Conservation (phyloP, 1,139 yeast species). For the Torulaspora globosa region DNA sequence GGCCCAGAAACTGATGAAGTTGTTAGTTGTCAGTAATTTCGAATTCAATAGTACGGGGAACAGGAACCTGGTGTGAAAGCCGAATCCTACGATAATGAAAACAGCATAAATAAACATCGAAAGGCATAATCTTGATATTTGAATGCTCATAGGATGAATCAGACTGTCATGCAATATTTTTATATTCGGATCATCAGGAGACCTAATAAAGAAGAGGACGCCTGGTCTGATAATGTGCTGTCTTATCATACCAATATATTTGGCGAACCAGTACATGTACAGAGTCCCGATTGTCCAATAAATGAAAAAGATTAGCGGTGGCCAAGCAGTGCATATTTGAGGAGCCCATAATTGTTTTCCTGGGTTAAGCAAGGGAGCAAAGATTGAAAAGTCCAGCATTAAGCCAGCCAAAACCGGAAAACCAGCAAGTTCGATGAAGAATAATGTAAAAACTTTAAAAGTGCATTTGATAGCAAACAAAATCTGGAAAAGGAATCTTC, state of each 20-base stretch:
- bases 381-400: slow-evolving; percentile 59
- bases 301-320: slow-evolving; percentile 28
- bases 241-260: slow-evolving; percentile 81
- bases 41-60: slow-evolving; percentile 32
- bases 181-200: slow-evolving; percentile 91
- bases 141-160: slow-evolving; percentile 67
- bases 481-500: slow-evolving; percentile 47
- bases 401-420: slow-evolving; percentile 89
- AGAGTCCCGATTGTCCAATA: slow-evolving; percentile 79
- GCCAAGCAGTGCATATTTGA: slow-evolving; percentile 23
- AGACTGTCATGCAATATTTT: slow-evolving; percentile 86
- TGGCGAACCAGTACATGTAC: slow-evolving; percentile 84
- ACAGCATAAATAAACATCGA: slow-evolving; percentile 75
- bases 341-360: slow-evolving; percentile 28
- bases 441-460: slow-evolving; percentile 67
- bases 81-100: slow-evolving; percentile 72
- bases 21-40: slow-evolving; percentile 27
- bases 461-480: slow-evolving; percentile 58
- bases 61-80: slow-evolving; percentile 47
- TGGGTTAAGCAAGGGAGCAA: slow-evolving; percentile 49
- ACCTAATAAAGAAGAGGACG: slow-evolving; percentile 81
- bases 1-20: slow-evolving; percentile 14
- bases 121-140: slow-evolving; percentile 66
- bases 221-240: slow-evolving; percentile 75
- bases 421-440: slow-evolving; percentile 71